A percentile compares a stretch with the other conserved stretches of the same genome.
Evolutionary conservation across 192 early-diverging fungal species (phyloP).

Genomic region (Mortierella hygrophila): DNA sequence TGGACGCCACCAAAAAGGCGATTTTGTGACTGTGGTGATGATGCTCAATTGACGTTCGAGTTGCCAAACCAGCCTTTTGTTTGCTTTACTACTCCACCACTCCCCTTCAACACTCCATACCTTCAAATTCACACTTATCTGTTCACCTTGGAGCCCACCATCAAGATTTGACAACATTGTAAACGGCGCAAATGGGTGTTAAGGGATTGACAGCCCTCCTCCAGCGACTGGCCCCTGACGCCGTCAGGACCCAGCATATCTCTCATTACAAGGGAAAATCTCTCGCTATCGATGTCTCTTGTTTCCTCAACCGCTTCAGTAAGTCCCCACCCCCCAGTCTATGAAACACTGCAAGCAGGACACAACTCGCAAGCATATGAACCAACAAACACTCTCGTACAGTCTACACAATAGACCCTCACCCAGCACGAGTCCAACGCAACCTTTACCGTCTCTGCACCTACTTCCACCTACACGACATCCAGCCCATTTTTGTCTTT

Average conservation of each 20-base stretch:
- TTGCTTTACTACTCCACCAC: background rate
- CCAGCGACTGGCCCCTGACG: slow-evolving; percentile 61
- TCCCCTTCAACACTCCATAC: background rate
- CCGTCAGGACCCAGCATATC: slow-evolving; percentile 53
- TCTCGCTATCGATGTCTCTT: slow-evolving; percentile 67
- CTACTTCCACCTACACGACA: slow-evolving; percentile 61
- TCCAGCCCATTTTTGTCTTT: slow-evolving; percentile 80
- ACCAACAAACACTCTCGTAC: background rate
- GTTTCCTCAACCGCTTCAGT: slow-evolving; percentile 69
- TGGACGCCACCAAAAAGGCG: slow-evolving; percentile 7
- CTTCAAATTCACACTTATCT: background rate
- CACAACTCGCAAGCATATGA: too few relatives aligned
- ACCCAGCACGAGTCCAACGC: slow-evolving; percentile 64
- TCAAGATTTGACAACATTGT: background rate
- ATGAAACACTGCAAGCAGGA: too few relatives aligned
- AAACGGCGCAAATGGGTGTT: slow-evolving; percentile 63
- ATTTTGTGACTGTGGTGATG: background rate
- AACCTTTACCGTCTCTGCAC: slow-evolving; percentile 70
- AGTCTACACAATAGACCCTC: slow-evolving; percentile 57
- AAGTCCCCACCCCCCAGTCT: background rate
- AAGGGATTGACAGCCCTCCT: slow-evolving; percentile 67
- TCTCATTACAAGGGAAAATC: slow-evolving; percentile 57
- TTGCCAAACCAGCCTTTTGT: background rate
- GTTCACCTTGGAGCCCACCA: background rate
- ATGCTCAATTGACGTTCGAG: background rate